Base-by-base conservation (phyloP, 257 asterid species). In the Nicotiana knightiana region DNA sequence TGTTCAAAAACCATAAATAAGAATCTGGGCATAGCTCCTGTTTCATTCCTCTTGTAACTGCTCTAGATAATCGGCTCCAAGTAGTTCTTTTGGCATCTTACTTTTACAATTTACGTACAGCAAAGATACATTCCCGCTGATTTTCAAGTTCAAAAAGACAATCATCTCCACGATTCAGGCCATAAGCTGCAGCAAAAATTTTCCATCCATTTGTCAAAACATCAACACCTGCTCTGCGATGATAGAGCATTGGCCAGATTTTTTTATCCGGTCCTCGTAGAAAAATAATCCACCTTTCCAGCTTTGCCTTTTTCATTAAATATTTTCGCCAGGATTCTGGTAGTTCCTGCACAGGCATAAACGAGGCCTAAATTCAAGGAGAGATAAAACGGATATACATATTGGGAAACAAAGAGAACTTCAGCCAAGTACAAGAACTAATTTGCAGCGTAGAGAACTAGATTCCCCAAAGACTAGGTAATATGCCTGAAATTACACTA, bases 291-390 rank as follows among this genome's bases (percentile, higher is more conserved):
- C 57, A 24, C 33, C 82, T 55, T 21, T 30, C 65, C 15, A 18
- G 17, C n/a, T 12, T 26, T 57, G 33, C 32, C 82, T 24, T 65
- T 7, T 11, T 16, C 35, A 26, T 28, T 64, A 48, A 4, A n/a
- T 61, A 35, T 3, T 55, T 24, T 30, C 82, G 76, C 77, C 81
- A 75, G 26, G 28, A 12, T 12, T 7, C 46, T 43, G 85, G 75
- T 64, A 83, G 43, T 18, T 51, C 28, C 89, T 86, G 80, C 84
- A 81, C 55, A 86, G 5, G 71, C 21, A 81, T 65, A 55, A 55
- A 48, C 21, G 28, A 17, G 67, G 10, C 17, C 48, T 61, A 32
- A 6, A 43, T 15, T 15, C 48, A 48, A 76, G 26, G 32, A 53
- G 54, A 32, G 67, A 32, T 24, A 6, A 6, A 67, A 16, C 21